These are phyloP conservation scores for Bryoerythrophyllum caledonicum DNA, from an alignment of 225 moss, liverwort and hornwort genomes.

Conservation along the genomic window DNA sequence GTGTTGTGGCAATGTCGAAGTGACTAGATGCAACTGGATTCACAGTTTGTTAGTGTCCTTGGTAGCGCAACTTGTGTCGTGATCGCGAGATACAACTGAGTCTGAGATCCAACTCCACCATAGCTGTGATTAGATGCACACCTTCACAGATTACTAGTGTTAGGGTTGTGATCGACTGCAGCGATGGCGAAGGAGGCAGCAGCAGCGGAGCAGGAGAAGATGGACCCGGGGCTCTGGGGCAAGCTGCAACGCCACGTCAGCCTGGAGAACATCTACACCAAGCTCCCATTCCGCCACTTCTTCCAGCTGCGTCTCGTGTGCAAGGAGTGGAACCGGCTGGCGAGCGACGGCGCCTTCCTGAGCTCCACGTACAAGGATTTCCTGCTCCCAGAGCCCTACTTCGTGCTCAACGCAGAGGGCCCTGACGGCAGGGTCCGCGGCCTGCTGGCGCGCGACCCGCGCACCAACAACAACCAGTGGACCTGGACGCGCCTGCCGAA, in stretches of 20 bases:
- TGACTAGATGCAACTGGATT: too few species aligned
- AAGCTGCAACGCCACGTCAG: background rate
- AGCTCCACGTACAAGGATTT: background rate
- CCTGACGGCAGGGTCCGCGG: background rate
- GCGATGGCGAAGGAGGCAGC: too few species aligned
- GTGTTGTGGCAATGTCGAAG: too few species aligned
- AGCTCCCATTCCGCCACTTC: background rate
- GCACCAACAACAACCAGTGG: background rate
- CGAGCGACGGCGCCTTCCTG: constrained; percentile 5
- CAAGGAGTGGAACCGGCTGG: background rate
- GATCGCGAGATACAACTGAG: too few species aligned
- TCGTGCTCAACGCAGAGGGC: constrained; percentile 6
- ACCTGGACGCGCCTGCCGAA: constrained; percentile 14
- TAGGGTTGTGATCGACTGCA: too few species aligned
- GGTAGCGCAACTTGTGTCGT: too few species aligned
- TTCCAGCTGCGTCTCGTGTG: background rate
- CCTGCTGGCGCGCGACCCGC: background rate
- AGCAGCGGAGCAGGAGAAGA: background rate
- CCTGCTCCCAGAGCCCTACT: constrained; percentile 26
- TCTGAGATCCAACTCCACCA: too few species aligned
- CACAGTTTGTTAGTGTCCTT: too few species aligned
- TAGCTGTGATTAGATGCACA: too few species aligned
- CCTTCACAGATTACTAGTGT: too few species aligned
- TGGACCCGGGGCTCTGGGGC: background rate
- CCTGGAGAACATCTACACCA: background rate